Conservation (phyloP, 225 moss, liverwort and hornwort species). For the Pseudisothecium myosuroides region DNA sequence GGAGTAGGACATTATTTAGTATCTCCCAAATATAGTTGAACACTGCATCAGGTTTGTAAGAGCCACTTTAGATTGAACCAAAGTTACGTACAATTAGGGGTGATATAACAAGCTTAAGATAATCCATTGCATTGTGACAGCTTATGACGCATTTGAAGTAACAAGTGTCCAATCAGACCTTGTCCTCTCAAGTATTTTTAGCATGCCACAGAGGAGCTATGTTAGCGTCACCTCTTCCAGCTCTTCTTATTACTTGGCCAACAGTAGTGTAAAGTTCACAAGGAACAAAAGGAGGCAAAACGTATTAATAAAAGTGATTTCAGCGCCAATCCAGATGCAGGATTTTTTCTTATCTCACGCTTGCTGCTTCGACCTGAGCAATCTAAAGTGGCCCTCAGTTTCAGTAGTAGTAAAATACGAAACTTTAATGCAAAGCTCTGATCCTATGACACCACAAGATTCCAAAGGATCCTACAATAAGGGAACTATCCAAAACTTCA, state of each 20-base stretch:
- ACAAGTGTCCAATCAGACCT: neutral
- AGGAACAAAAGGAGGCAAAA: neutral
- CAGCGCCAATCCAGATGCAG: neutral
- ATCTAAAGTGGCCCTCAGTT: neutral
- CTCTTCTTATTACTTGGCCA: neutral
- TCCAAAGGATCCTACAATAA: neutral
- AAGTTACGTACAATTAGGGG: neutral
- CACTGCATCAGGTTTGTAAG: neutral
- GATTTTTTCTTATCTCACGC: neutral
- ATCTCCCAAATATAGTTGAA: neutral
- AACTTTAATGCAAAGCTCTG: neutral
- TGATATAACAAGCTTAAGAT: neutral
- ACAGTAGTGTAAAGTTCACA: neutral
- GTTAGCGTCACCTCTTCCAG: neutral
- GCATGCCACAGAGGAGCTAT: neutral
- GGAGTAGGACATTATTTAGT: neutral
- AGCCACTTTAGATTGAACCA: neutral
- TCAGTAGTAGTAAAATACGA: neutral
- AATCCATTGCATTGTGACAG: neutral
- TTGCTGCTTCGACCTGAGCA: neutral
- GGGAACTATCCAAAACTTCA: neutral
- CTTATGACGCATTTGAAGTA: neutral
- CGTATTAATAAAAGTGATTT: neutral
- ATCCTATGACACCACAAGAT: neutral
- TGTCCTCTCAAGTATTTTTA: neutral